Base-by-base conservation (phyloP, 2,329 filamentous ascomycete species). In the Basipetospora chlamydospora region DNA sequence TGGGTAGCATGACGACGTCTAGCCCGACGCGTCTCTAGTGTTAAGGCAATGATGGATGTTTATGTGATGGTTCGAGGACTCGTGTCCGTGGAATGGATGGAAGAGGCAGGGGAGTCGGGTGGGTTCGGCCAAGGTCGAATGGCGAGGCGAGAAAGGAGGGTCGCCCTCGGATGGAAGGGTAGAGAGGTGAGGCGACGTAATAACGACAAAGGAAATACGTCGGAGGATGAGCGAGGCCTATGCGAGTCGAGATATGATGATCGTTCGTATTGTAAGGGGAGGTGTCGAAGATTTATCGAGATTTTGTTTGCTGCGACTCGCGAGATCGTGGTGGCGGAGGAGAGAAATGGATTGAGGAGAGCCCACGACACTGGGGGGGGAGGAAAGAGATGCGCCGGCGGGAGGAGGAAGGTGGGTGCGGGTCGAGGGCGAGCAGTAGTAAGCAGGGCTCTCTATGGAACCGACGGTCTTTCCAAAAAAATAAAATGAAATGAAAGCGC, bases 1-100 rank as follows among this genome's bases (percentile, higher is more conserved):
- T 62, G 64, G 63, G 57, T 60, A 60, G 66, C 70, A 75, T 75
- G 66, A 70, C 70, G 67, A 60, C 63, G 66, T 61, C 59, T 55
- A 40, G 41, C 52, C 46, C 17, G 50, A 46, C 12, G 46, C 43
- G 5, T 52, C 44, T 35, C 53, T 11, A 18, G 6, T 26, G 7
- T 21, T 9, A 23, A 30, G 20, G 31, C 25, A n/a, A 6, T 21
- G 28, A 21, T 33, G n/a, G 21, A 26, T 6, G 22, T 23, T 23
- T 23, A 6, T 6, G 22, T 23, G 22, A 23, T 23, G 22, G 11
- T 23, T 18, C 22, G 18, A 34, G n/a, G 32, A 21, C 22, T 26
- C n/a, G 21, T 13, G 17, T 26, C n/a, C 22, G 22, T 26, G 15
- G 15, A 17, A 13, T 9, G 20, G 15, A 25, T 10, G 32, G 5